phyloP scores from a whole-genome alignment of 805 yeast species.

The Yarrowia bubula region DNA sequence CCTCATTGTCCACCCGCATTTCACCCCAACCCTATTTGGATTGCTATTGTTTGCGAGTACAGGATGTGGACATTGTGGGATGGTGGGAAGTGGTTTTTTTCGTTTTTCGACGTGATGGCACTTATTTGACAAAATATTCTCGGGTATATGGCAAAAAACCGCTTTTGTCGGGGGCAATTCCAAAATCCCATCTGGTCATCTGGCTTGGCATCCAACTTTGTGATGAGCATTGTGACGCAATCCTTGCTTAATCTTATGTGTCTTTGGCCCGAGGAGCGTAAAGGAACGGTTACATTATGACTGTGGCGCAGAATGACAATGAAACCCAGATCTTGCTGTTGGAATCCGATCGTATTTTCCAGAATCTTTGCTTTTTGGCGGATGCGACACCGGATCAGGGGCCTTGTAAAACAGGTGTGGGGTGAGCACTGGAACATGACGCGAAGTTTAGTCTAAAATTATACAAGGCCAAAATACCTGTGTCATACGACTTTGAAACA shows the following conservation, averaged over 20 bases:
- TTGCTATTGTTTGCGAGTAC: neutral
- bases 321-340: neutral
- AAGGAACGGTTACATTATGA: neutral
- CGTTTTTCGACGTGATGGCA: neutral
- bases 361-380: conserved; percentile 1
- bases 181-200: neutral
- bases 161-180: neutral
- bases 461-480: neutral
- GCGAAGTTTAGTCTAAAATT: neutral
- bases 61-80: neutral
- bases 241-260: conserved; percentile 24
- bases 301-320: conserved; percentile 15
- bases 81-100: neutral
- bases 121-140: neutral
- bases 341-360: conserved; percentile 7
- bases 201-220: conserved; percentile 9
- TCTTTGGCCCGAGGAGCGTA: neutral
- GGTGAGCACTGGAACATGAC: neutral
- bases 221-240: conserved; percentile 15
- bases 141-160: neutral
- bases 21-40: conserved; percentile 13
- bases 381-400: neutral
- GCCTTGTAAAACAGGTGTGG: neutral
- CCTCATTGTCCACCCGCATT: conserved; percentile 22
- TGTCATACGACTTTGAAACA: neutral